phyloP scores from a whole-genome alignment of 257 asterid species.

The Lantana camara region DNA sequence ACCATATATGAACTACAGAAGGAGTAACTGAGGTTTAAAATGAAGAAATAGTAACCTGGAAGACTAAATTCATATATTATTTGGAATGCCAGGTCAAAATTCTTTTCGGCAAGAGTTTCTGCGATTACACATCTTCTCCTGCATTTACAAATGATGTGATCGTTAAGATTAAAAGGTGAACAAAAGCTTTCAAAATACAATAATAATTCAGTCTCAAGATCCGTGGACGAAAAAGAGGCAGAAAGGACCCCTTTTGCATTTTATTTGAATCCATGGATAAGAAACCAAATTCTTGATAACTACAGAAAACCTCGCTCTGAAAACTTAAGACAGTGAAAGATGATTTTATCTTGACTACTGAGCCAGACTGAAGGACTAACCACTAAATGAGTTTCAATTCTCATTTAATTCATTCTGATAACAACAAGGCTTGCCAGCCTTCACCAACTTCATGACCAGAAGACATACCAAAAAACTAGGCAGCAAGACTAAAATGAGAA shows the following conservation, averaged over 20 bases:
- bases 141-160: conserved; percentile 32
- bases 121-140: conserved; percentile 97
- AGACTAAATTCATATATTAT: conserved; percentile 84
- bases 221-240: conserved; percentile 8
- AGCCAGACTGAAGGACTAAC: neutral
- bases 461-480: conserved; percentile 23
- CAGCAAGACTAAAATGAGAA: conserved; percentile 18
- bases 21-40: conserved; percentile 20
- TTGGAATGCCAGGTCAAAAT: conserved; percentile 91
- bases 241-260: conserved; percentile 15
- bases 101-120: conserved; percentile 90
- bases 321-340: conserved; percentile 16
- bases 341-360: conserved; percentile 11
- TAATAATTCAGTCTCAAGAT: conserved; percentile 10
- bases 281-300: conserved; percentile 6
- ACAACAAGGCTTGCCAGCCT: conserved; percentile 1
- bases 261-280: neutral
- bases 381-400: neutral
- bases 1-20: conserved; percentile 8
- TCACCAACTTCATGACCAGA: too few species aligned
- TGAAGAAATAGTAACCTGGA: conserved; percentile 59
- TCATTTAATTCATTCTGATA: neutral
- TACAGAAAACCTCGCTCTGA: conserved; percentile 3
- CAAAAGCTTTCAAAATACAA: conserved; percentile 8
- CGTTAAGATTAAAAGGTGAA: conserved; percentile 17